Percentiles rank a stretch among this genome's conserved stretches.
phyloP scores from a whole-genome alignment of 345 rosid species.

The Ceriops decandra region DNA sequence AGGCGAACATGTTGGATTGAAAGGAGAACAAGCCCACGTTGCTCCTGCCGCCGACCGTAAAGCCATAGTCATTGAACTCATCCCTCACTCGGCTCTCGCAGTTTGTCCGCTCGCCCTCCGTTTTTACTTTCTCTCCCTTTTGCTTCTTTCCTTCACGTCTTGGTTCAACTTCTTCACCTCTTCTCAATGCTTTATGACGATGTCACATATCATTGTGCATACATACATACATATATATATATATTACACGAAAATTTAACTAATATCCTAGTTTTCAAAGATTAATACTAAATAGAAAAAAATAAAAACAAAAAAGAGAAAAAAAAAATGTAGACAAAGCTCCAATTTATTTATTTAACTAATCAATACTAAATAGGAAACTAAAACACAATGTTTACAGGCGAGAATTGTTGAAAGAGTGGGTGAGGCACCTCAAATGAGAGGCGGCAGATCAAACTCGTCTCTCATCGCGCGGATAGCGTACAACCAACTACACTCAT shows the following conservation, averaged over 20 bases:
- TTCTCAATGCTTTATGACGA: too few species aligned
- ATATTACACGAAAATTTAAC: too few species aligned
- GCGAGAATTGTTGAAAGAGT: neutral
- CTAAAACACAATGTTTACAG: neutral
- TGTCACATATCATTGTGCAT: too few species aligned
- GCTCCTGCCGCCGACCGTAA: slow-evolving; percentile 12
- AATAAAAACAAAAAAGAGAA: too few species aligned
- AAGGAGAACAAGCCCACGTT: slow-evolving; percentile 2
- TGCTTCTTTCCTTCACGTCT: neutral
- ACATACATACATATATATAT: too few species aligned
- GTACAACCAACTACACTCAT: neutral
- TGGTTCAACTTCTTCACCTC: too few species aligned
- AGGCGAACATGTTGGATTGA: neutral
- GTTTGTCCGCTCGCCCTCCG: neutral
- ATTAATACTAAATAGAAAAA: too few species aligned
- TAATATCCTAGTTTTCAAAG: too few species aligned
- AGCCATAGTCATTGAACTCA: slow-evolving; percentile 7
- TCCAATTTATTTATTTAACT: too few species aligned
- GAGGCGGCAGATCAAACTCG: neutral
- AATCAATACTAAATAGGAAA: too few species aligned
- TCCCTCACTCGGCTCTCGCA: neutral
- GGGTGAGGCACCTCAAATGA: slow-evolving; percentile 1
- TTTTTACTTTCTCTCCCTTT: neutral
- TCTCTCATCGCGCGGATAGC: neutral
- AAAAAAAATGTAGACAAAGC: too few species aligned